Base-by-base conservation (phyloP, 1,284 basidiomycete genomes). In the Somion occarium region DNA sequence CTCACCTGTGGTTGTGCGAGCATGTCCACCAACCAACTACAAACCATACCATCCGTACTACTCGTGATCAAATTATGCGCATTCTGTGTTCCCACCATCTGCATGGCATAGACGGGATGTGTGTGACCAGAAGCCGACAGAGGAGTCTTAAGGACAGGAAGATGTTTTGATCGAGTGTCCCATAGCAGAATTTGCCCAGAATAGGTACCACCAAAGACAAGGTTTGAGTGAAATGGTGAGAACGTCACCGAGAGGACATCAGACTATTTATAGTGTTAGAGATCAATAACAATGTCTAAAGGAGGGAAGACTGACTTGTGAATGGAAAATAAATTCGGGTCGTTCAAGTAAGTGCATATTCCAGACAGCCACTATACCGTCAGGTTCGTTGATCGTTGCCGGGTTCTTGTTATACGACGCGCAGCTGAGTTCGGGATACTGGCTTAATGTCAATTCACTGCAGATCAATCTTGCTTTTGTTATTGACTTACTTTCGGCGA, bases 21-120 rank as follows among this genome's bases (percentile, higher is more conserved):
- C 94, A 99, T 98, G 71, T 99, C 97, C 2, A 98, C 88, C 37
- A 96, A 76, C 97, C 97, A 99, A 64, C 90, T 92, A 68, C 97
- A 99, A 2, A 99, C 91, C 20, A 88, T 88, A 0, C 97, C 97
- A 66, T 99, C 97, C 1, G 95, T 98, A 57, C 91, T 94, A 57
- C 91, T 93, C 15, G 93, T 93, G 52, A 99, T 92, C 50, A 99
- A 73, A 64, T 96, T 97, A 68, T 98, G 94, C 3, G 97, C 97
- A 65, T 99, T 98, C 66, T 98, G 95, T 2, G 95, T 97, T 9
- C 97, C 97, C 20, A 98, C 91, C 82, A 98, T 92, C 61, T 91
- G 87, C 82, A 99, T 93, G 0, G 90, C 89, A 72, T 99, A 99
- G 38, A 99, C 93, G 1, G 97, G 97, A 68, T 99, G 96, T 1